phyloP scores from a whole-genome alignment of 768 basidiomycete genomes.

The Filobasidium wieringae region DNA sequence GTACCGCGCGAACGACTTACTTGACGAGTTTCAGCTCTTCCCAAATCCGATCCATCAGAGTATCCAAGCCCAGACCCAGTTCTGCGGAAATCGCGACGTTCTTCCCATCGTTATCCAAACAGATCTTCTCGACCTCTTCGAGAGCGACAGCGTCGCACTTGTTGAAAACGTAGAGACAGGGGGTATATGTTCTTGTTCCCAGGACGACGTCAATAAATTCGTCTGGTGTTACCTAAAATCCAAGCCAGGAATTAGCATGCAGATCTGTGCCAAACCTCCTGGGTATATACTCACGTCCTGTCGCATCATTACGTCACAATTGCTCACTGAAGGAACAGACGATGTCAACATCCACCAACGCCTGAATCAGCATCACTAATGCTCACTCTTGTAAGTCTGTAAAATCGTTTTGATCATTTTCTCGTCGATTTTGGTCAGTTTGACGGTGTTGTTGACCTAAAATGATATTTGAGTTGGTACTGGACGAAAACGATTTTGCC shows the following conservation, averaged over 20 bases:
- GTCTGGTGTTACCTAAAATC: conserved; percentile 70
- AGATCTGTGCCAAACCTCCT: conserved; percentile 9
- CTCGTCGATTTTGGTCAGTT: conserved; percentile 87
- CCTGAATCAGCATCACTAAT: neutral
- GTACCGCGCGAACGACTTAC: conserved; percentile 12
- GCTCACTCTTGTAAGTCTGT: conserved; percentile 68
- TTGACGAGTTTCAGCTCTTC: conserved; percentile 34
- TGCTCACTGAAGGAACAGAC: conserved; percentile 34
- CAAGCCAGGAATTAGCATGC: neutral
- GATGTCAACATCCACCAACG: neutral
- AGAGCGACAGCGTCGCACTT: conserved; percentile 63
- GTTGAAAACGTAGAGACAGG: conserved; percentile 89
- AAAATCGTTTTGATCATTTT: conserved; percentile 86
- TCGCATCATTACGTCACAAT: conserved; percentile 92
- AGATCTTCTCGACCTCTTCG: conserved; percentile 36
- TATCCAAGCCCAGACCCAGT: conserved; percentile 63
- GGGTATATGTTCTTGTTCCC: conserved; percentile 88
- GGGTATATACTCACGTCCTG: conserved; percentile 60
- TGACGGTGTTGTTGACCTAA: conserved; percentile 64
- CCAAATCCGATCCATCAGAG: conserved; percentile 44
- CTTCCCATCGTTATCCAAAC: conserved; percentile 50
- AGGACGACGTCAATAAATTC: conserved; percentile 98
- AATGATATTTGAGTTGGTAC: neutral
- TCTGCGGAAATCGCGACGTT: conserved; percentile 96
- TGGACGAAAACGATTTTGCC: conserved; percentile 58